phyloP scores from a whole-genome alignment of 352 stramenopile species.

The Plasmopara halstedii region DNA sequence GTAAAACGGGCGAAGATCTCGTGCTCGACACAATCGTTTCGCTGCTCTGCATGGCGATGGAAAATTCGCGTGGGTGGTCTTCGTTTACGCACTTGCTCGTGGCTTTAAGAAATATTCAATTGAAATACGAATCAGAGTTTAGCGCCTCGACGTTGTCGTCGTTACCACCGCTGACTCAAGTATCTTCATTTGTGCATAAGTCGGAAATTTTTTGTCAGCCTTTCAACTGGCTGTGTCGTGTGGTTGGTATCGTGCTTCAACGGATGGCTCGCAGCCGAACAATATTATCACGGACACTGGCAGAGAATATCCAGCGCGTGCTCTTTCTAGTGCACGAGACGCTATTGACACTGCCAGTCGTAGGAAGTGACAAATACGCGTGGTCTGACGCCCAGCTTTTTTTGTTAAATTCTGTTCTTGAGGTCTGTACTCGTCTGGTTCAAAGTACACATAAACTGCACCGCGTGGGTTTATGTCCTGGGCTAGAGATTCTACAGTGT shows the following conservation, averaged over 20 bases:
- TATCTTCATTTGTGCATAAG: slow-evolving; percentile 13
- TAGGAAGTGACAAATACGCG: slow-evolving; percentile 14
- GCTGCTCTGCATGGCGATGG: slow-evolving; percentile 68
- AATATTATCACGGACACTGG: slow-evolving; percentile 62
- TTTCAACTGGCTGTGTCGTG: slow-evolving; percentile 57
- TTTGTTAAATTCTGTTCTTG: slow-evolving; percentile 60
- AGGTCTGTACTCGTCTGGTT: slow-evolving; percentile 63
- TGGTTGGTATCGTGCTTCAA: slow-evolving; percentile 66
- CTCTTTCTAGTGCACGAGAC: slow-evolving; percentile 62
- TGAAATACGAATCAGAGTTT: slow-evolving; percentile 38
- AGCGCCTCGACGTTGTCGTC: slow-evolving; percentile 6
- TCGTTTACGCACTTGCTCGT: slow-evolving; percentile 63
- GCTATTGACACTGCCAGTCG: slow-evolving; percentile 33
- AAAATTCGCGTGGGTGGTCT: slow-evolving; percentile 45
- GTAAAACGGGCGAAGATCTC: slow-evolving; percentile 69
- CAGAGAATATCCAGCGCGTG: slow-evolving; percentile 74
- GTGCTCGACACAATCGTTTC: slow-evolving; percentile 80
- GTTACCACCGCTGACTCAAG: slow-evolving; percentile 19
- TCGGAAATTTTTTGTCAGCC: slow-evolving; percentile 36
- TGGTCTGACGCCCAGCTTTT: slow-evolving; percentile 66
- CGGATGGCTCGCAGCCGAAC: slow-evolving; percentile 67
- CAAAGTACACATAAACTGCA: slow-evolving; percentile 76
- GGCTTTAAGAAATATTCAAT: slow-evolving; percentile 47
- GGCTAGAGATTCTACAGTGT: slow-evolving; percentile 57
- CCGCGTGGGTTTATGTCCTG: slow-evolving; percentile 54